Conservation (phyloP, 2,329 filamentous ascomycete genomes). For the Aureobasidium pullulans region DNA sequence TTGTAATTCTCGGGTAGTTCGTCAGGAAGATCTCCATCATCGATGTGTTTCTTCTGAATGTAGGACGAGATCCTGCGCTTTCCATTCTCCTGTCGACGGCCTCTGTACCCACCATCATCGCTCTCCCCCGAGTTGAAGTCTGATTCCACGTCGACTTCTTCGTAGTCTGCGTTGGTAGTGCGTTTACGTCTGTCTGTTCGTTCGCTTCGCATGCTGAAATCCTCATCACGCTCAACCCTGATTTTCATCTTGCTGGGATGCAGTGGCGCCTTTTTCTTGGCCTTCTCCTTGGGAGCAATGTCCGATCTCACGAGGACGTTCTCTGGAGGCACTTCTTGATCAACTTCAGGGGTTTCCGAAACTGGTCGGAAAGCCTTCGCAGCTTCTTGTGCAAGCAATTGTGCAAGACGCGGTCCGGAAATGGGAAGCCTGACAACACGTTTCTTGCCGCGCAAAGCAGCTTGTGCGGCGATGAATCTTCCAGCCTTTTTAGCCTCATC, state of each 20-base stretch:
- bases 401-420: slow-evolving; percentile 29
- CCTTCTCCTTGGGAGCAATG: slow-evolving; percentile 21
- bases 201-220: slow-evolving; percentile 28
- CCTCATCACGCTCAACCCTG: slow-evolving; percentile 35
- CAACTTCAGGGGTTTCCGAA: background rate
- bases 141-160: slow-evolving; percentile 40
- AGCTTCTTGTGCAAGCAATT: slow-evolving; percentile 28
- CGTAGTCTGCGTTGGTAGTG: slow-evolving; percentile 28
- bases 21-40: slow-evolving; percentile 33
- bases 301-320: slow-evolving; percentile 27
- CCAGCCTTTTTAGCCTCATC: slow-evolving; percentile 37
- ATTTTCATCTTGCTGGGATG: slow-evolving; percentile 27
- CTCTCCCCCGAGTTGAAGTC: slow-evolving; percentile 25
- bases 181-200: slow-evolving; percentile 18
- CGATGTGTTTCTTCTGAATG: slow-evolving; percentile 34
- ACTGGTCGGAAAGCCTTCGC: slow-evolving; percentile 17
- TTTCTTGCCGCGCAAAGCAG: slow-evolving; percentile 38
- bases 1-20: slow-evolving; percentile 36
- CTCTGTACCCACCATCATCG: slow-evolving; percentile 23
- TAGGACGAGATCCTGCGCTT: slow-evolving; percentile 31
- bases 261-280: slow-evolving; percentile 19
- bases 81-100: slow-evolving; percentile 7
- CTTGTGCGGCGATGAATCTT: slow-evolving; percentile 39
- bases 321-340: slow-evolving; percentile 11
- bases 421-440: slow-evolving; percentile 36